A percentile compares a stretch with the other conserved stretches of the same genome.
Evolutionary conservation across 2,329 filamentous ascomycete genomes (phyloP).

Genomic region (Alternaria angustiovoidea): DNA sequence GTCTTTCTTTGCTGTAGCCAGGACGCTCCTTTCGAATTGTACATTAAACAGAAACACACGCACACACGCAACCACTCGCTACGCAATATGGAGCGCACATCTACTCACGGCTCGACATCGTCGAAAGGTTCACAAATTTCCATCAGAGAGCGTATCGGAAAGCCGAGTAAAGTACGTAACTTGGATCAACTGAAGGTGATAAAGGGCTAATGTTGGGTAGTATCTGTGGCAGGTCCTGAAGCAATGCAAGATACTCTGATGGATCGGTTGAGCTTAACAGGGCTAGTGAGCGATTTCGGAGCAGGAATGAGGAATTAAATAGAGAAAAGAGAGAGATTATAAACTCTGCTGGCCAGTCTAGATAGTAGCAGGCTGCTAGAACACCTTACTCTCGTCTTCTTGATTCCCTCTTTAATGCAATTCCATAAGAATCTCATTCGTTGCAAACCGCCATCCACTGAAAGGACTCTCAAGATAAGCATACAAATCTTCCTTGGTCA

Average conservation of each 20-base stretch:
- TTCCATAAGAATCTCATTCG: conserved; percentile 33
- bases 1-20: not conserved
- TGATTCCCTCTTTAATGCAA: conserved; percentile 17
- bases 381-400: not conserved
- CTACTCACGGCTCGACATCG: not conserved
- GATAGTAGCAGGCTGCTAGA: not conserved
- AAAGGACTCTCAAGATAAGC: conserved; percentile 36
- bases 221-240: conserved; percentile 8
- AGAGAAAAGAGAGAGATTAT: not conserved
- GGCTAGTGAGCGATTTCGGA: not conserved
- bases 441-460: conserved; percentile 34
- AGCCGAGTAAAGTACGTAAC: conserved; percentile 5
- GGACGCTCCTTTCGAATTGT: not conserved
- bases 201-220: not conserved
- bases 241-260: conserved; percentile 8
- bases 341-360: not conserved
- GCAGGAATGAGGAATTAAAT: not conserved
- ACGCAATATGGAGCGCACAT: not conserved
- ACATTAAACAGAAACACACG: not conserved
- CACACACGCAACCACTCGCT: not conserved
- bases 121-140: not conserved
- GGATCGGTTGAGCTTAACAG: not conserved
- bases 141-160: conserved; percentile 3
- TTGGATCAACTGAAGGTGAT: not conserved
- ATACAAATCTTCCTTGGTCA: conserved; percentile 37